Percentiles rank a stretch among this genome's conserved stretches.
Conservation (phyloP, 148 eudicot species). For the Agrostemma githago region DNA sequence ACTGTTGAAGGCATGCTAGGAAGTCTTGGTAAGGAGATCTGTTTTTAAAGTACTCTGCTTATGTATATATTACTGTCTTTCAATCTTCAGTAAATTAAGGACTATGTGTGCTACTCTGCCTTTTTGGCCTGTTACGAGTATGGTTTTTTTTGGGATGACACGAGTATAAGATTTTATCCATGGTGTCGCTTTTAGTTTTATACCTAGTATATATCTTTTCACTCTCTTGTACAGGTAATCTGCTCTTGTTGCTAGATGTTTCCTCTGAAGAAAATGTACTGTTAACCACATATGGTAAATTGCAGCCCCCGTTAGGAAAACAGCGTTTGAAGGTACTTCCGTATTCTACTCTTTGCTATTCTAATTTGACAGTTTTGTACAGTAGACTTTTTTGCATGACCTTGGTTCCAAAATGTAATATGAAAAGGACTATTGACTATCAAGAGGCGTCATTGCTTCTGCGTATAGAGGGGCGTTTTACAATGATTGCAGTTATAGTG, state of each 20-base stretch:
- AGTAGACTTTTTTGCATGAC: neutral
- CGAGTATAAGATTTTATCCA: neutral
- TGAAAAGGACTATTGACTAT: neutral
- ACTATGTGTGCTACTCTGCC: neutral
- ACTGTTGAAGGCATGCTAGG: constrained; percentile 88
- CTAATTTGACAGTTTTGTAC: neutral
- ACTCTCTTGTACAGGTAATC: constrained; percentile 51
- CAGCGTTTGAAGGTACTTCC: constrained; percentile 78
- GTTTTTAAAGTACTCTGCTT: neutral
- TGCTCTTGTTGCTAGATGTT: constrained; percentile 71
- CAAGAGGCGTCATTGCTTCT: neutral
- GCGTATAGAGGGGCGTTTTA: neutral
- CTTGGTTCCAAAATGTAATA: neutral
- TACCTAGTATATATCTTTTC: neutral
- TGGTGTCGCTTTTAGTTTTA: neutral
- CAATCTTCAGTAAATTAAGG: neutral
- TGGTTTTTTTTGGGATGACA: neutral
- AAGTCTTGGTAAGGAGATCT: constrained; percentile 54
- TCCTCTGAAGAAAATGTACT: constrained; percentile 58
- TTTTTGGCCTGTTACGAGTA: neutral
- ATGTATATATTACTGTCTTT: neutral
- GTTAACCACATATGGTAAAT: constrained; percentile 81
- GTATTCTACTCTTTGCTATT: neutral
- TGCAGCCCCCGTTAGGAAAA: constrained; percentile 97
- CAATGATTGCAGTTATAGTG: neutral